Evolutionary conservation across 129 eudicot species (phyloP).

Genomic region (Flaveria brownii): DNA sequence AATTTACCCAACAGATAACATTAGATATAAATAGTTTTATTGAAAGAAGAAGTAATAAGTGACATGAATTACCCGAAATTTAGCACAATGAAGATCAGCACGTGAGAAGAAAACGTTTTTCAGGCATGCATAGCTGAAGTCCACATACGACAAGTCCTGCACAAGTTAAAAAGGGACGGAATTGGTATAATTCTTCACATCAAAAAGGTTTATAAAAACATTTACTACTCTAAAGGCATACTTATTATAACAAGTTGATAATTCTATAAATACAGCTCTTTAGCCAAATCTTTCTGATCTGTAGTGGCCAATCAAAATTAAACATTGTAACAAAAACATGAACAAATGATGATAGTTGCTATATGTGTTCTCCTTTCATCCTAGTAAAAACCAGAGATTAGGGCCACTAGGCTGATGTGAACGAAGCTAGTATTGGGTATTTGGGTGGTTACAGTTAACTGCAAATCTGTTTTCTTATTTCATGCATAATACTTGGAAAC

Average conservation of each 20-base stretch:
- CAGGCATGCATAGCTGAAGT: conserved; percentile 88
- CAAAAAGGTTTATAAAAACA: not conserved
- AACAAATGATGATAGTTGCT: too few species aligned
- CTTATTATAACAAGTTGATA: not conserved
- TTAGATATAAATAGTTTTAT: not conserved
- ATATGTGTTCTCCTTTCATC: too few species aligned
- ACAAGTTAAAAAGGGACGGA: conserved; percentile 23
- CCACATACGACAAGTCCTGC: conserved; percentile 94
- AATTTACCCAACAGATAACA: not conserved
- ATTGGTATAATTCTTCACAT: not conserved
- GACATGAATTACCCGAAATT: conserved; percentile 61
- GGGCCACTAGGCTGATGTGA: not conserved
- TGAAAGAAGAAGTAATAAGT: not conserved
- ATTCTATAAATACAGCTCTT: too few species aligned
- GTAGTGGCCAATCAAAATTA: too few species aligned
- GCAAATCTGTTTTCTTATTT: not conserved
- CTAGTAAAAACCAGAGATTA: not conserved
- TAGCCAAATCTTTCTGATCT: not conserved
- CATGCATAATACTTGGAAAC: not conserved
- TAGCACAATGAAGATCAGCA: conserved; percentile 93
- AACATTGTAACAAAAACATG: too few species aligned
- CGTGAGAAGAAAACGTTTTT: conserved; percentile 93
- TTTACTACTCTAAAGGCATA: not conserved
- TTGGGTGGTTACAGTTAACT: not conserved
- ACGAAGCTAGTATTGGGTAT: not conserved